These are phyloP conservation scores for Eucalyptus globulus DNA, from an alignment of 345 rosid species.

Conservation along the genomic window DNA sequence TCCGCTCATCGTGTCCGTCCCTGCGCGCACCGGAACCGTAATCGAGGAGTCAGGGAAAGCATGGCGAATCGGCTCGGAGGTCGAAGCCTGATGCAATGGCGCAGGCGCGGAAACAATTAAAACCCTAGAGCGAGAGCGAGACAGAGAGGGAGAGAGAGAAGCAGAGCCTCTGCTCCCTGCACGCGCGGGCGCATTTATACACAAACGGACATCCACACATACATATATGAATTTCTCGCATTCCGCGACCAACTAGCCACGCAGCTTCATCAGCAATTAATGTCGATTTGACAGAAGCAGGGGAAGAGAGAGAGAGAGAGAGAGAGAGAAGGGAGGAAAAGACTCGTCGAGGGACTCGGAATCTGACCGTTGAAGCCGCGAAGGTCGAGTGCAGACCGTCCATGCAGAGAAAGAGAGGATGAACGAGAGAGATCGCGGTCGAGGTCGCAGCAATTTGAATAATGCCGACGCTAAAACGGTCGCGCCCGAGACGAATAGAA, in stretches of 20 bases:
- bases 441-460: not conserved
- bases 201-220: not conserved
- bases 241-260: not conserved
- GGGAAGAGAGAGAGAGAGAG: not conserved
- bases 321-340: not conserved
- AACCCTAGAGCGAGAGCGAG: not conserved
- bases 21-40: not conserved
- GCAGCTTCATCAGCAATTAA: not conserved
- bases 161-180: not conserved
- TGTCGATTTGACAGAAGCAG: not conserved
- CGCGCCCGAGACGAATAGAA: not conserved
- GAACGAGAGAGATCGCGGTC: not conserved
- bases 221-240: not conserved
- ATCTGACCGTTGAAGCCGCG: slow-evolving; percentile 27
- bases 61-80: not conserved
- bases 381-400: slow-evolving; percentile 19
- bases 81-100: not conserved
- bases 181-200: not conserved
- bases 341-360: not conserved
- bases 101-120: not conserved
- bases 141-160: not conserved
- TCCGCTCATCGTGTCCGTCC: not conserved
- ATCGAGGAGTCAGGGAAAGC: not conserved
- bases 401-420: slow-evolving; percentile 3
- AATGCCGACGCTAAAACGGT: not conserved